Evolutionary conservation across 2,329 filamentous ascomycete species (phyloP), one percentile per base, ranked within the genome.

Genomic region (Botrytis pseudocinerea): DNA sequence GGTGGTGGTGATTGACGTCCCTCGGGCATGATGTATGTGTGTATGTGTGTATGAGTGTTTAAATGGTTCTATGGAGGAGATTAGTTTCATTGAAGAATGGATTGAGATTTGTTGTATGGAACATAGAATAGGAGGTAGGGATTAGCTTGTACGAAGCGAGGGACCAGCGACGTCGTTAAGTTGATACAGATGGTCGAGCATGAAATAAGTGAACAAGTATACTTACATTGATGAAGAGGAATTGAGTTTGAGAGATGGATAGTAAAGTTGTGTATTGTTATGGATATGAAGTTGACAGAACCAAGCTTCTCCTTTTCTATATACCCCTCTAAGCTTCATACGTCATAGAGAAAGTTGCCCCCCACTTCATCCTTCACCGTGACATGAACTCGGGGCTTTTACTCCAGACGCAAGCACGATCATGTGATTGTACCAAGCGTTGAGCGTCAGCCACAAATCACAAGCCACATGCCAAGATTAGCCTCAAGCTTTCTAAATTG

Each of bases 1-100:
- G 93, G 92, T 70, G 90, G 84, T 75, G 94, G 94, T 46, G 94
- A 97, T 83, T 97, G 88, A 80, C 91, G 90, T 82, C 93, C 92
- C 83, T 88, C 83, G 25, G 65, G 80, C 92, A 93, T 79, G 76
- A 90, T 81, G 77, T 74, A 75, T 76, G 78, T 79, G 76, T 82
- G 76, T 77, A 18, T 32, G n/a, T 22, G 51, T 62, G 28, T 44
- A 25, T 32, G 32, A 3, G 32, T 32, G 32, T 44, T n/a, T 62
- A 18, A 10, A 16, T 28, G 8, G 18, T 70, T 40, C 60, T 72
- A 9, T 2, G 20, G 35, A 32, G 1, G 25, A 42, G 25, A 42
- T 59, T 62, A 66, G 48, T n/a, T 76, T 42, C 16, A 38, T 14
- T 69, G 40, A 25, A 44, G 48, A n/a, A 35, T 48, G 25, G 32